Percentiles rank a stretch among this genome's conserved stretches.
Conservation (phyloP, 768 basidiomycete genomes). For the Arthromyces matolae region DNA sequence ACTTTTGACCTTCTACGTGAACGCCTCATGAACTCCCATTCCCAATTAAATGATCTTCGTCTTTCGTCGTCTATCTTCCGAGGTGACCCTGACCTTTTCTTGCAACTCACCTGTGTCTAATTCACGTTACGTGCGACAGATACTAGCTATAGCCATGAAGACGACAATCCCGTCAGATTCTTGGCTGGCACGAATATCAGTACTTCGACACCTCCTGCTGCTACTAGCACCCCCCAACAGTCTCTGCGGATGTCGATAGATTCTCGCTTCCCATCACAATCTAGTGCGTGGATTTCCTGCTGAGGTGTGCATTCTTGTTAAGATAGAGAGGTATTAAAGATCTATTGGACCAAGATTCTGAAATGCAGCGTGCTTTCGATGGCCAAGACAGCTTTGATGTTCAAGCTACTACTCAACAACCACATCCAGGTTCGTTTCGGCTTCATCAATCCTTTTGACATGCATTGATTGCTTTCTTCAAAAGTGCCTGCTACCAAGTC, state of each 20-base stretch:
- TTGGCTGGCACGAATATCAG: slow-evolving; percentile 37
- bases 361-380: slow-evolving; percentile 65
- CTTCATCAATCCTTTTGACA: neutral
- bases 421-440: slow-evolving; percentile 13
- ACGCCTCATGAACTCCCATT: slow-evolving; percentile 37
- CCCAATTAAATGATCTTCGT: slow-evolving; percentile 34
- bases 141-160: slow-evolving; percentile 24
- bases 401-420: slow-evolving; percentile 23
- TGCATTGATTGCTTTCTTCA: no score
- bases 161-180: slow-evolving; percentile 36
- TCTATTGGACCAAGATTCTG: slow-evolving; percentile 65
- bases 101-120: neutral
- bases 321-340: slow-evolving; percentile 37
- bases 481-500: no score
- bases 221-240: slow-evolving; percentile 53
- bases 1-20: slow-evolving; percentile 46
- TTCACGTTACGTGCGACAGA: slow-evolving; percentile 2
- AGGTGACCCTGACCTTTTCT: slow-evolving; percentile 25
- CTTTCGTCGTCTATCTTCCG: slow-evolving; percentile 29
- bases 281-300: slow-evolving; percentile 38
- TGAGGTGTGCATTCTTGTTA: slow-evolving; percentile 4
- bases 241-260: slow-evolving; percentile 52
- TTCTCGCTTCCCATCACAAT: slow-evolving; percentile 48
- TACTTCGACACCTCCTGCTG: slow-evolving; percentile 41
- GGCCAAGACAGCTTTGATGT: slow-evolving; percentile 52